Evolutionary conservation across 116 monocot genomes (phyloP), one percentile per base, ranked within the genome.

Genomic region (Trichopus zeylanicus): DNA sequence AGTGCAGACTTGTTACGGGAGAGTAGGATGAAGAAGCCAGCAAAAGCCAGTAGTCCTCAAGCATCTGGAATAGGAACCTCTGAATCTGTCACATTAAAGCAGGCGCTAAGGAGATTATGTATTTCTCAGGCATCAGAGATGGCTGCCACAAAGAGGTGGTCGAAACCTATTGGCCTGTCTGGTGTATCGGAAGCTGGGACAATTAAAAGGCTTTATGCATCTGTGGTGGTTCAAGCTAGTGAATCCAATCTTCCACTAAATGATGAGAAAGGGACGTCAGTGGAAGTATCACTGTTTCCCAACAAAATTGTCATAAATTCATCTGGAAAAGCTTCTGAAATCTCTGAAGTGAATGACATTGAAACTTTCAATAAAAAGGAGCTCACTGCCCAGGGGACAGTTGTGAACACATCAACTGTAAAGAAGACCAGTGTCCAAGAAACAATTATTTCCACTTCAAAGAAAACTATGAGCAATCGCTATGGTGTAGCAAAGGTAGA

Each of bases 81-180:
- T 19, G 93, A 88, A 64, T 65, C 80, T 49, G 81, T 82, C 28
- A 82, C 79, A 26, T 67, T 93, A 33, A 93, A 93, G 55, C 88
- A 93, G 60, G 85, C 93, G n/a, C 59, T 93, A 27, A 76, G 93
- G 65, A 82, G 65, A 56, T 42, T 85, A 46, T 82, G 88, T 67
- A 88, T 93, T 62, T 88, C 85, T 21, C 88, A 93, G 61, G 93
- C 93, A 47, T 93, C 93, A 27, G 88, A 88, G 75, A 82, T 85
- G 85, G 93, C 93, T 67, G 85, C 93, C 29, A 62, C 71, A 60
- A 93, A 80, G 73, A 81, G 85, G 58, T 53, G 75, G 25, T 60
- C 74, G 34, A 93, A 80, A 58, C 72, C 85, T 32, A 53, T 67
- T 22, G 76, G 77, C 27, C 53, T 67, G 29, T 60, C 81, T 32